Base-by-base conservation (phyloP, 106 monocot species). In the Dioscorea alata region DNA sequence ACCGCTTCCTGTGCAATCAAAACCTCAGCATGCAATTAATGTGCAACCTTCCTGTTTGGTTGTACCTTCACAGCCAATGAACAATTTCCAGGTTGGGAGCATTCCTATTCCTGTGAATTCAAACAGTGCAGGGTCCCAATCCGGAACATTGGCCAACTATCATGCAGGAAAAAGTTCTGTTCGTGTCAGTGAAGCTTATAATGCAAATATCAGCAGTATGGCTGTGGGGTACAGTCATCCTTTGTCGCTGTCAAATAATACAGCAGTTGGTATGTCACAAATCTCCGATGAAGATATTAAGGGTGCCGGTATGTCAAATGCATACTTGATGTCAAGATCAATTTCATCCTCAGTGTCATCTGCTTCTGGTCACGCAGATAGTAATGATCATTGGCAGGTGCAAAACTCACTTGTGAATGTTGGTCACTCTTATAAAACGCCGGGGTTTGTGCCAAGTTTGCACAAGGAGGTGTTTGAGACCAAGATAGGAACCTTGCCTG, bases 11-110 rank as follows among this genome's bases (percentile, higher is more conserved):
- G 25, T 67, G 69, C 50, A 60, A n/a, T 54, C 84, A 21, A 86
- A 89, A 67, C 57, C 77, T 8, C 73, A 69, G 66, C 66, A 73
- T 74, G 59, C 71, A 20, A 62, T 79, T 28, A 84, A 76, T 66
- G 79, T 88, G 32, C 88, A 88, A 24, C 82, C 88, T 57, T 91
- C 94, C 67, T 84, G 91, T 69, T 66, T 95, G 14, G 75, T 95
- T 42, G 60, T 73, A 51, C 83, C 88, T 10, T 79, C 88, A 69
- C 83, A 76, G 56, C 59, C 79, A 51, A 71, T 80, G 59, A 77
- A 64, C 18, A 73, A 23, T 64, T 79, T 79, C 66, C 81, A 81
- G 49, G 24, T 61, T 6, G 69, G 76, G 8, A 74, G 71, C 13
- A 85, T 31, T 63, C 22, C 78, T 75, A 19, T 78, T 50, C 49